phyloP scores from a whole-genome alignment of 1,284 basidiomycete genomes.

The Cutaneotrichosporon arboriforme region DNA sequence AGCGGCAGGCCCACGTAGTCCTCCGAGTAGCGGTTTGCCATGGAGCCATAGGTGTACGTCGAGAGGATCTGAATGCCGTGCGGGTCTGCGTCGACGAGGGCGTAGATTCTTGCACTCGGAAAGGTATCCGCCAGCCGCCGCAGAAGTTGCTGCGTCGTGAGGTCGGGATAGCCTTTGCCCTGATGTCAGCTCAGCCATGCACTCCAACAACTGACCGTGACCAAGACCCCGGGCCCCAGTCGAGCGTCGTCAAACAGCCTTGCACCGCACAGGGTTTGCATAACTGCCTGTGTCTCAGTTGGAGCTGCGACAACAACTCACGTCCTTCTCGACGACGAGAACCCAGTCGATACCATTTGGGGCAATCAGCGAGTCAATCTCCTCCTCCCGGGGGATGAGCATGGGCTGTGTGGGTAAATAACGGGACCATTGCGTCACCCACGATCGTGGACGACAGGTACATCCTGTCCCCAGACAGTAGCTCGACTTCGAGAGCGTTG shows the following conservation, averaged over 20 bases:
- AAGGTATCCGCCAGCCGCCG: constrained; percentile 63
- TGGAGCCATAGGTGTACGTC: constrained; percentile 58
- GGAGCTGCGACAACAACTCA: constrained; percentile 24
- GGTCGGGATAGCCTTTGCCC: constrained; percentile 92
- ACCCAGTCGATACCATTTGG: constrained; percentile 62
- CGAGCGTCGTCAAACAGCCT: constrained; percentile 52
- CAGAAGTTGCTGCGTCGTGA: constrained; percentile 76
- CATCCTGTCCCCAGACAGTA: constrained; percentile 57
- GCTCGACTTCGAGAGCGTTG: constrained; percentile 56
- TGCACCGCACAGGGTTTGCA: constrained; percentile 67
- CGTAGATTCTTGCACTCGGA: constrained; percentile 64
- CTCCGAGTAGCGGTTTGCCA: constrained; percentile 24
- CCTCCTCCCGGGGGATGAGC: constrained; percentile 68
- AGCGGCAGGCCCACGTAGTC: constrained; percentile 55
- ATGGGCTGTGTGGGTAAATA: constrained; percentile 53
- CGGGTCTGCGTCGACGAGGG: constrained; percentile 81
- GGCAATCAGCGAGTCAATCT: constrained; percentile 59
- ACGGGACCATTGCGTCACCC: constrained; percentile 7
- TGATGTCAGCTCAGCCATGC: constrained; percentile 37
- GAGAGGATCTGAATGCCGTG: constrained; percentile 84
- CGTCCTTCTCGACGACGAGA: constrained; percentile 87
- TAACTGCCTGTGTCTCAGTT: constrained; percentile 62
- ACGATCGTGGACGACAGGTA: constrained; percentile 57
- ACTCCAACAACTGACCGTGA: constrained; percentile 43
- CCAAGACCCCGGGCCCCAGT: constrained; percentile 30